phyloP scores from a whole-genome alignment of 345 rosid genomes.

The Erodium maritimum region DNA sequence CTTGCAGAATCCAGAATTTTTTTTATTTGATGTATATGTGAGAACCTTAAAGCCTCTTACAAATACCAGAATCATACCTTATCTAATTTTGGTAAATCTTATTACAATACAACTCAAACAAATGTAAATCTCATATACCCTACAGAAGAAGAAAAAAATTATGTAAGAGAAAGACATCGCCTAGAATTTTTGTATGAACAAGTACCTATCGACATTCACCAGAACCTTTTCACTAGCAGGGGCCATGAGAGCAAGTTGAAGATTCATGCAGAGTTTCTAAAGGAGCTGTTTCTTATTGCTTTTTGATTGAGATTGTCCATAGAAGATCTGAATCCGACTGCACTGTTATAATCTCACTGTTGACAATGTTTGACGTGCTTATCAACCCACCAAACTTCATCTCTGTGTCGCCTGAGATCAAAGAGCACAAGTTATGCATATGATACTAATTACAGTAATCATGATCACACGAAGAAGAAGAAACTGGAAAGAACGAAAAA shows the following conservation, averaged over 20 bases:
- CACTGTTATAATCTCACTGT: slow-evolving; percentile 51
- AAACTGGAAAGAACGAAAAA: no score
- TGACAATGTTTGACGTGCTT: slow-evolving; percentile 68
- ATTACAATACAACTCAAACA: not conserved
- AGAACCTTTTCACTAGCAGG: not conserved
- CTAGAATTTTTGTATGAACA: not conserved
- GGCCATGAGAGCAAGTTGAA: not conserved
- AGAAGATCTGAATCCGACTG: slow-evolving; percentile 72
- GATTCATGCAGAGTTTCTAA: not conserved
- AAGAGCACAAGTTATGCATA: slow-evolving; percentile 1
- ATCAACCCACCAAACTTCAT: slow-evolving; percentile 76
- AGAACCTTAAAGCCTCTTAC: not conserved
- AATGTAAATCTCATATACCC: not conserved
- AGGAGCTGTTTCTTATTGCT: slow-evolving; percentile 2
- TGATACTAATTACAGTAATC: no score
- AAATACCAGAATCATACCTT: no score
- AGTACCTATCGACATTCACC: not conserved
- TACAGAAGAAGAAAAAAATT: not conserved
- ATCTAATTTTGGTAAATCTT: not conserved
- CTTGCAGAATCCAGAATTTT: not conserved
- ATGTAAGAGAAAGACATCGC: not conserved
- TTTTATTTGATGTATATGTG: not conserved
- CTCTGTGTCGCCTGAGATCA: slow-evolving; percentile 44
- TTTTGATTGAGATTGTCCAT: slow-evolving; percentile 85
- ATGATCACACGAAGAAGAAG: no score